These are phyloP conservation scores for Neurospora tetrasperma DNA, from an alignment of 495 filamentous ascomycete species.

Conservation along the genomic window DNA sequence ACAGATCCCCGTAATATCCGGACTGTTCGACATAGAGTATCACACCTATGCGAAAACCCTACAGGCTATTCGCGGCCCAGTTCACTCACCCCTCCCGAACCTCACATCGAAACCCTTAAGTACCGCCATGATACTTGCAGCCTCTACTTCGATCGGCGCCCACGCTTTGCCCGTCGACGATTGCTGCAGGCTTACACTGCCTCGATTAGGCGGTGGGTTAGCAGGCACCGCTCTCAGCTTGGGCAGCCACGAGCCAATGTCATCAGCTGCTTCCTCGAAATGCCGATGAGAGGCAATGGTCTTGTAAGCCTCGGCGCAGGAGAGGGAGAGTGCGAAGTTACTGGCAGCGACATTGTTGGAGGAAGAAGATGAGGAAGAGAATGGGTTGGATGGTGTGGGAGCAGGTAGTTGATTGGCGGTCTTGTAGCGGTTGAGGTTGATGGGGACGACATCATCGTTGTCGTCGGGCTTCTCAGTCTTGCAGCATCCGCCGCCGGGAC, in stretches of 20 bases:
- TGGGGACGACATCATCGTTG: background rate
- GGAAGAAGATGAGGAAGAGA: background rate
- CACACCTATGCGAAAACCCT: background rate
- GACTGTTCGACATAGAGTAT: background rate
- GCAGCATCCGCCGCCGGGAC: constrained; percentile 42
- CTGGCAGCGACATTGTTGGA: background rate
- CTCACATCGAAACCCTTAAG: constrained; percentile 72
- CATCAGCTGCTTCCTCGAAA: constrained; percentile 65
- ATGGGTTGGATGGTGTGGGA: background rate
- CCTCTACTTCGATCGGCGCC: constrained; percentile 69
- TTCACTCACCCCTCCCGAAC: constrained; percentile 44
- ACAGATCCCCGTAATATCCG: background rate
- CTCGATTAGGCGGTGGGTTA: constrained; percentile 6
- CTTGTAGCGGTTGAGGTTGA: background rate
- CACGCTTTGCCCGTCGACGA: constrained; percentile 11
- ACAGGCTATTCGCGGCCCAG: background rate
- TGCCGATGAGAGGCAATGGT: constrained; percentile 71
- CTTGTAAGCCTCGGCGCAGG: constrained; percentile 74
- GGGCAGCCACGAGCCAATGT: constrained; percentile 65
- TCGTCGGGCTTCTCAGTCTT: constrained; percentile 11
- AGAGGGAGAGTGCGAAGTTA: constrained; percentile 30
- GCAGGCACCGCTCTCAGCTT: constrained; percentile 53
- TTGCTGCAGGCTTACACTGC: background rate
- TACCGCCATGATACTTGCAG: constrained; percentile 78
- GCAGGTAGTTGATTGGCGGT: background rate